Base-by-base conservation (phyloP, 1,284 basidiomycete species). In the Hemileia vastatrix region DNA sequence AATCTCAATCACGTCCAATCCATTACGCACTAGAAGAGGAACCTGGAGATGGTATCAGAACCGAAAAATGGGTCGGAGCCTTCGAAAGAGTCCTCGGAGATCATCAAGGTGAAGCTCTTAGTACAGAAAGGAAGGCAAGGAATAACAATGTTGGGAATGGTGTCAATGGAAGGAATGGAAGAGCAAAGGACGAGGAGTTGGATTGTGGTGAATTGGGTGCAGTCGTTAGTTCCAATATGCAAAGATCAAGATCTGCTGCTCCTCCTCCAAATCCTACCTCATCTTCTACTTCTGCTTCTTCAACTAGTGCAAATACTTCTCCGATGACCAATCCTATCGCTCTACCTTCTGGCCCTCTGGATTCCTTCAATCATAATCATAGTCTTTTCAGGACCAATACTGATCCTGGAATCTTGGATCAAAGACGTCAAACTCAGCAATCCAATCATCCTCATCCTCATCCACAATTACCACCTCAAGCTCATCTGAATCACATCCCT, bases 61-160 rank as follows among this genome's bases (percentile, higher is more conserved):
- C 36, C 15, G 36, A 40, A 40, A 40, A 40, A n/a, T 72, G 71
- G 71, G 68, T 73, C 24, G 71, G 71, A 9, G 71, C 71, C 1
- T 73, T 73, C 47, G 71, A 73, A 44, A 53, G 71, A 23, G 71
- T 73, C 21, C 65, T 73, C 8, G 71, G 71, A n/a, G 71, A 73
- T 40, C 70, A 68, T 33, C 60, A 67, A 43, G 69, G 36, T 11
- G 36, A 40, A 40, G 36, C 36, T 40, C 15, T 40, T 9, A 40
- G 36, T 40, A 40, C 15, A 9, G 36, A 40, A 40, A 40, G 15
- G 36, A 40, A 40, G 67, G 13, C 57, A 66, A 19, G 65, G 63
- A 45, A 55, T 54, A 9, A 64, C 64, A 49, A 63, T 66, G 23
- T 54, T 65, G 36, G 53, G 64, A 32, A 48, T 65, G 65, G 63